phyloP scores from a whole-genome alignment of 2,329 filamentous ascomycete species.

The Aureobasidium sp. region DNA sequence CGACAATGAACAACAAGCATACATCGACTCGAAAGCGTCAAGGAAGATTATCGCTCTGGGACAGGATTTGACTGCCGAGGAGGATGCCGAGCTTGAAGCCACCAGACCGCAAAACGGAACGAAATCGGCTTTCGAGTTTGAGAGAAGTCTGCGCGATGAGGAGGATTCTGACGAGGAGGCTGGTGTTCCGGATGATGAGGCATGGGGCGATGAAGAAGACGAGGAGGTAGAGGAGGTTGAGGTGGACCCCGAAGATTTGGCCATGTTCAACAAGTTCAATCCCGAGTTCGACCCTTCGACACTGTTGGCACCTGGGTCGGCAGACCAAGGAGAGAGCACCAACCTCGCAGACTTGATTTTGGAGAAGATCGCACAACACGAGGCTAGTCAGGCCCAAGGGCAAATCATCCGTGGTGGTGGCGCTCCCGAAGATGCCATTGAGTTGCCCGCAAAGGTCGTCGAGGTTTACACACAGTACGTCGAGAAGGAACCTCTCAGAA shows the following conservation, averaged over 20 bases:
- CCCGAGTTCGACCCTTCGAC: slow-evolving; percentile 64
- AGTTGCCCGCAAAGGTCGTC: slow-evolving; percentile 83
- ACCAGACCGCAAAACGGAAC: slow-evolving; percentile 33
- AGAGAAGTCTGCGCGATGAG: slow-evolving; percentile 53
- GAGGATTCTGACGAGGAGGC: slow-evolving; percentile 38
- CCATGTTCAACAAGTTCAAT: slow-evolving; percentile 86
- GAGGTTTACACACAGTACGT: slow-evolving; percentile 78
- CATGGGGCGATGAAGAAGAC: slow-evolving; percentile 70
- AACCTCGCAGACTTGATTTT: slow-evolving; percentile 91
- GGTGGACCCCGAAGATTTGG: slow-evolving; percentile 80
- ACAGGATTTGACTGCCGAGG: slow-evolving; percentile 80
- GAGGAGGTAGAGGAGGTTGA: slow-evolving; percentile 61
- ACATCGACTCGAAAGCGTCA: slow-evolving; percentile 81
- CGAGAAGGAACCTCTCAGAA: slow-evolving; percentile 31
- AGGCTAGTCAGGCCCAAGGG: slow-evolving; percentile 53
- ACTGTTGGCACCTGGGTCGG: slow-evolving; percentile 59
- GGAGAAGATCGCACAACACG: slow-evolving; percentile 86
- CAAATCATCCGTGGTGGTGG: slow-evolving; percentile 46
- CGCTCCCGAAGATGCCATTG: slow-evolving; percentile 68
- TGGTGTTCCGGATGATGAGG: slow-evolving; percentile 44
- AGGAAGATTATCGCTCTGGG: slow-evolving; percentile 84
- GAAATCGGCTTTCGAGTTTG: slow-evolving; percentile 70
- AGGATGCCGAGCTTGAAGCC: slow-evolving; percentile 47
- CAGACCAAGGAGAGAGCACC: slow-evolving; percentile 43
- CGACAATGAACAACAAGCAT: slow-evolving; percentile 45